A percentile compares a stretch with the other conserved stretches of the same genome.
Evolutionary conservation across 768 basidiomycete genomes (phyloP).

Genomic region (Rhizopogon rudus): DNA sequence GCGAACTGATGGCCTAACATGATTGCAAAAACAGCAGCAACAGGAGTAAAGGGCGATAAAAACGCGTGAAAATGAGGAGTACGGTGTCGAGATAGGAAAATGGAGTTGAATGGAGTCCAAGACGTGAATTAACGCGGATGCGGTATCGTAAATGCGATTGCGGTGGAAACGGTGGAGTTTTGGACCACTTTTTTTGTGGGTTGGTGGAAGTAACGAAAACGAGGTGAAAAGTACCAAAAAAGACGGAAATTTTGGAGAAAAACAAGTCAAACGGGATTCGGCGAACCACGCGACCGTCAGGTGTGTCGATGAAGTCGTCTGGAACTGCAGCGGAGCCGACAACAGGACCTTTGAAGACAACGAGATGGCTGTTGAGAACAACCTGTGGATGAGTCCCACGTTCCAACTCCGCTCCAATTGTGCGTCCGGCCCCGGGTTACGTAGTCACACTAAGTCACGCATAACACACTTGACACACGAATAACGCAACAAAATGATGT

Average conservation of each 20-base stretch:
- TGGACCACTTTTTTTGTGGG: conserved; percentile 17
- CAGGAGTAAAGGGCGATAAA: not conserved
- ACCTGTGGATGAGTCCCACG: conserved; percentile 26
- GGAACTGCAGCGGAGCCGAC: not conserved
- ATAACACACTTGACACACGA: not conserved
- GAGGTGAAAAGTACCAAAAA: conserved; percentile 11
- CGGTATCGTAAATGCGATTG: conserved; percentile 6
- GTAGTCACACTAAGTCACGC: conserved; percentile 7
- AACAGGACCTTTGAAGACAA: conserved; percentile 6
- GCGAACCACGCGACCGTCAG: conserved; percentile 1
- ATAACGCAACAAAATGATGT: not conserved
- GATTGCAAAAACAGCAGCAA: conserved; percentile 16
- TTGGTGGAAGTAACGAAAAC: conserved; percentile 3
- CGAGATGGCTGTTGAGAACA: conserved; percentile 30
- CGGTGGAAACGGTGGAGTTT: conserved; percentile 2
- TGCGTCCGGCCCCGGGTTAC: conserved; percentile 17
- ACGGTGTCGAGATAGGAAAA: conserved; percentile 1
- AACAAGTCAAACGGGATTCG: conserved; percentile 5
- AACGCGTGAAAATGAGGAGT: conserved; percentile 12
- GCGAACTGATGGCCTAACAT: conserved; percentile 92
- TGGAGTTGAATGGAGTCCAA: conserved; percentile 1
- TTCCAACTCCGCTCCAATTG: conserved; percentile 31
- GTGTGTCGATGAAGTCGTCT: not conserved
- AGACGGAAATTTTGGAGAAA: conserved; percentile 8
- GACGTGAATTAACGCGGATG: conserved; percentile 25